Conservation (phyloP, 2,329 filamentous ascomycete genomes). For the Pseudocercospora fuligena region DNA sequence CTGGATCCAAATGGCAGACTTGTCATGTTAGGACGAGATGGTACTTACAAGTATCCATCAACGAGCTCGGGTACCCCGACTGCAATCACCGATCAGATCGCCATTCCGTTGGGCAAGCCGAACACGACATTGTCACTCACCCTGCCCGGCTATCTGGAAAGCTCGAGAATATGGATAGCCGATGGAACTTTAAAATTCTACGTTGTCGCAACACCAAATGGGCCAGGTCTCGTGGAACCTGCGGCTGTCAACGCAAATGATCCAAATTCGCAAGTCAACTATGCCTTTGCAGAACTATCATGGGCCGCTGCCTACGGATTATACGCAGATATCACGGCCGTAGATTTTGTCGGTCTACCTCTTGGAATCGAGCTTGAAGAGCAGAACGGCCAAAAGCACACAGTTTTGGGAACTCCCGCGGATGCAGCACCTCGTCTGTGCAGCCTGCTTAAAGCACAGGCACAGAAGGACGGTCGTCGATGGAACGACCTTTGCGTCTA, state of each 20-base stretch:
- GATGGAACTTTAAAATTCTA: slow-evolving; percentile 51
- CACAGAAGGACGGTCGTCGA: slow-evolving; percentile 57
- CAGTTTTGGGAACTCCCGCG: slow-evolving; percentile 62
- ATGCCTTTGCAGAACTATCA: slow-evolving; percentile 52
- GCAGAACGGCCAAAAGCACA: slow-evolving; percentile 48
- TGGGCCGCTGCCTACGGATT: slow-evolving; percentile 50
- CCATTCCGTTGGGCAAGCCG: slow-evolving; percentile 45
- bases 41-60: slow-evolving; percentile 49
- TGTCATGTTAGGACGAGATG: slow-evolving; percentile 50
- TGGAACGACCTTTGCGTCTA: slow-evolving; percentile 66
- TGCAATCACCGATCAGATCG: slow-evolving; percentile 44
- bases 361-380: slow-evolving; percentile 59
- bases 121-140: slow-evolving; percentile 47
- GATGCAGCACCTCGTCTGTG: slow-evolving; percentile 63
- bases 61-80: slow-evolving; percentile 44
- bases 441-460: slow-evolving; percentile 59
- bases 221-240: slow-evolving; percentile 54
- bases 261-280: slow-evolving; percentile 48
- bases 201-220: slow-evolving; percentile 44
- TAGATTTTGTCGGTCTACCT: slow-evolving; percentile 47
- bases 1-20: slow-evolving; percentile 46
- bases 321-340: slow-evolving; percentile 49
- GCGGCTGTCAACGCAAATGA: slow-evolving; percentile 47
- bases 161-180: slow-evolving; percentile 54
- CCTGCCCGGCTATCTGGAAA: slow-evolving; percentile 48